Conservation (phyloP, 108 stramenopile genomes). For the Discostella stelligeroides region DNA sequence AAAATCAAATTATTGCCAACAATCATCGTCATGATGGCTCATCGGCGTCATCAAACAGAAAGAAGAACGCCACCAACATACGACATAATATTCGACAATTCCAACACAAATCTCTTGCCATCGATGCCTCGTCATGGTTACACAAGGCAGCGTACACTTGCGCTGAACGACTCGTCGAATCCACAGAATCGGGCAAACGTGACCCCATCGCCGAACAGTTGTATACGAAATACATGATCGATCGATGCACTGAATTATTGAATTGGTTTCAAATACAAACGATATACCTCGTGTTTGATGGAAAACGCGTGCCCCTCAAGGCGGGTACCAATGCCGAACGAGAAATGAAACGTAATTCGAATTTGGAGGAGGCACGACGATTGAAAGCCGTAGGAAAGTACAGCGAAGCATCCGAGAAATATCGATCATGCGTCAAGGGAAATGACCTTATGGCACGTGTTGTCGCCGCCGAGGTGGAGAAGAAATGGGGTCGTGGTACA, state of each 20-base stretch:
- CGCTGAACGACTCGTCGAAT: slow-evolving; percentile 74
- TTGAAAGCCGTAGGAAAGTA: slow-evolving; percentile 39
- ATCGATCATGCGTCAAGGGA: slow-evolving; percentile 73
- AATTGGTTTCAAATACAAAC: slow-evolving; percentile 40
- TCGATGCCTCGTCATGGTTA: slow-evolving; percentile 88
- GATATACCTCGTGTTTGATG: slow-evolving; percentile 85
- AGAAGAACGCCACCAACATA: slow-evolving; percentile 30
- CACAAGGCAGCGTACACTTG: slow-evolving; percentile 85
- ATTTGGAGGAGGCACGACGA: slow-evolving; percentile 68
- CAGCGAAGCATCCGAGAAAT: slow-evolving; percentile 70
- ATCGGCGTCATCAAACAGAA: neutral
- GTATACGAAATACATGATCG: slow-evolving; percentile 62
- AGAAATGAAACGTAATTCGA: slow-evolving; percentile 52
- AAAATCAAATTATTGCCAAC: slow-evolving; percentile 3
- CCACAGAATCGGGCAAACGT: slow-evolving; percentile 44
- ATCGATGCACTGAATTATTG: slow-evolving; percentile 72
- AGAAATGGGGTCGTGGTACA: slow-evolving; percentile 19
- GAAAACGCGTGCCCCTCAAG: slow-evolving; percentile 83
- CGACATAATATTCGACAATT: slow-evolving; percentile 70
- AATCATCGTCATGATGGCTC: neutral
- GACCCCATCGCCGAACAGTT: slow-evolving; percentile 58
- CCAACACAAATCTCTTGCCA: slow-evolving; percentile 59
- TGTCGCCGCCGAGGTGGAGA: slow-evolving; percentile 46
- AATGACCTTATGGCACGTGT: slow-evolving; percentile 59
- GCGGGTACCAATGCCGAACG: slow-evolving; percentile 70